Conservation (phyloP, 1,284 basidiomycete species). For the Naganishia sp. region DNA sequence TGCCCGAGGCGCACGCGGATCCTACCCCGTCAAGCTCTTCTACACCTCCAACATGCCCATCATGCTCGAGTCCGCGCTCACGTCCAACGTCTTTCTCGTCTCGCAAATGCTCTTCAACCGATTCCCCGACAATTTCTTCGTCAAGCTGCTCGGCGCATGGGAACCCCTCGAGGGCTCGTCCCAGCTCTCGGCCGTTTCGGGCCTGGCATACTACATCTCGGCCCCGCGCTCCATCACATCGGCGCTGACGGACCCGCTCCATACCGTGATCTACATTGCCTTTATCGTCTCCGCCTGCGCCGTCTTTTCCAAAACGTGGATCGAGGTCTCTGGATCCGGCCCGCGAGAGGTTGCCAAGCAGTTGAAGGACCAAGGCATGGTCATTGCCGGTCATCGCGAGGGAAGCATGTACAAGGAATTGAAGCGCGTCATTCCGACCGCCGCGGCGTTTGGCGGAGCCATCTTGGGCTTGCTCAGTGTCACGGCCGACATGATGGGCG, state of each 20-base stretch:
- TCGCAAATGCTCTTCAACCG: constrained; percentile 90
- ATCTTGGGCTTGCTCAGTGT: constrained; percentile 93
- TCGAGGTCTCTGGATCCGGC: constrained; percentile 93
- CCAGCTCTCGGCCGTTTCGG: constrained; percentile 87
- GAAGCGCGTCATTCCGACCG: constrained; percentile 95
- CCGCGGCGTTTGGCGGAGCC: constrained; percentile 94
- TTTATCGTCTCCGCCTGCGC: constrained; percentile 95
- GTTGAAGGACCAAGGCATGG: constrained; percentile 98
- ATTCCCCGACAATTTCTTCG: constrained; percentile 89
- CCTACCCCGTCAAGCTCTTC: constrained; percentile 97
- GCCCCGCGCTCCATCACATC: constrained; percentile 88
- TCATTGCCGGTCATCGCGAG: constrained; percentile 96
- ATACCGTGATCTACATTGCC: constrained; percentile 85
- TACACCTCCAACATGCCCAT: constrained; percentile 99
- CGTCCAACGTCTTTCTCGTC: constrained; percentile 93
- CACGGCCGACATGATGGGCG: constrained; percentile 92
- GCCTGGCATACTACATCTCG: constrained; percentile 96
- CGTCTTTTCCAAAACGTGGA: constrained; percentile 99
- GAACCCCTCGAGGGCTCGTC: constrained; percentile 93
- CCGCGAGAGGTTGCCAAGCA: constrained; percentile 96
- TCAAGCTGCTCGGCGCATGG: constrained; percentile 91
- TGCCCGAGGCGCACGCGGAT: constrained; percentile 91
- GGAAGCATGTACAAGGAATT: constrained; percentile 99
- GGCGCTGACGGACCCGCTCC: constrained; percentile 86
- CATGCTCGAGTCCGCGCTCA: constrained; percentile 95